These are phyloP conservation scores for Fusarium sp. DNA, from an alignment of 2,329 filamentous ascomycete species.

Conservation along the genomic window DNA sequence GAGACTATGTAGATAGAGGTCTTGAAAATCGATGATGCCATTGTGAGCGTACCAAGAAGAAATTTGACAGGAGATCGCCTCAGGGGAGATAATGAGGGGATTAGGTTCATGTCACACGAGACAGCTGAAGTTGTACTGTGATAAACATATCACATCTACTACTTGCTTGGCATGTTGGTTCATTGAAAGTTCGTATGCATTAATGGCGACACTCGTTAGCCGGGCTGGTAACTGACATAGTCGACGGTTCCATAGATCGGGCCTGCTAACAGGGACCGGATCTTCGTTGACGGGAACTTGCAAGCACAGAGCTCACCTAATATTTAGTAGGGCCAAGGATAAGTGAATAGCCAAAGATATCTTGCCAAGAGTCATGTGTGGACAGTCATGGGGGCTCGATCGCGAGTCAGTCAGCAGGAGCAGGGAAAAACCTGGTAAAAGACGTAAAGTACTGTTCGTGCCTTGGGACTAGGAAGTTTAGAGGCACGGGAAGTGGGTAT, in stretches of 20 bases:
- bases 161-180: slow-evolving; percentile 17
- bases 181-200: slow-evolving; percentile 7
- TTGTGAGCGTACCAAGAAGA: slow-evolving; percentile 24
- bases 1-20: slow-evolving; percentile 35
- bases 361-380: no score
- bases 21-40: slow-evolving; percentile 42
- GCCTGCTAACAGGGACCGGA: background rate
- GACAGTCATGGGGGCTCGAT: slow-evolving; percentile 2
- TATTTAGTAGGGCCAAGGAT: background rate
- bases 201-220: background rate
- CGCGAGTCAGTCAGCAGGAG: slow-evolving; percentile 13
- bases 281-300: background rate
- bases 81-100: background rate
- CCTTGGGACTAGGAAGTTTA: slow-evolving; percentile 13
- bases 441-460: slow-evolving; percentile 8
- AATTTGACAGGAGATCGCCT: slow-evolving; percentile 17
- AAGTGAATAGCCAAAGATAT: background rate
- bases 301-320: background rate
- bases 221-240: background rate
- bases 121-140: slow-evolving; percentile 1
- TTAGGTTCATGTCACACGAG: slow-evolving; percentile 21
- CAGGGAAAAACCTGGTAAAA: slow-evolving; percentile 21
- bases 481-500: slow-evolving; percentile 45
- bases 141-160: slow-evolving; percentile 14
- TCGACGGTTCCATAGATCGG: background rate